phyloP scores from a whole-genome alignment of 2,329 filamentous ascomycete species.

The Microdochium paspali region DNA sequence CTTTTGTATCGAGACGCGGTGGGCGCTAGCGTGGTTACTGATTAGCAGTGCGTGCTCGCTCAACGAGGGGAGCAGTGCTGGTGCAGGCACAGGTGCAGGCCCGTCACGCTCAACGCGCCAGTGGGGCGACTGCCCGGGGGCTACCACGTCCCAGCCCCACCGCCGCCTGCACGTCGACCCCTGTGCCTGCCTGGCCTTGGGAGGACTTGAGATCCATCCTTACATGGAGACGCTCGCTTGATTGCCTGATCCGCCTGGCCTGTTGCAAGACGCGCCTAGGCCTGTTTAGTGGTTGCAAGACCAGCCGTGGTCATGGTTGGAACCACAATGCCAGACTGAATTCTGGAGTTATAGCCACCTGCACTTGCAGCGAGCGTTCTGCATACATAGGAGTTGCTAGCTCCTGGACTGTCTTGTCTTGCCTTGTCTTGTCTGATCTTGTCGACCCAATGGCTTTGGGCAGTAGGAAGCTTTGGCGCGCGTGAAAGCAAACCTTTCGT shows the following conservation, averaged over 20 bases:
- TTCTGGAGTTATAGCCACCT: too few relatives aligned
- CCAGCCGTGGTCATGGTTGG: too few relatives aligned
- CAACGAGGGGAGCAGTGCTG: not conserved
- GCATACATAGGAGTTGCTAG: too few relatives aligned
- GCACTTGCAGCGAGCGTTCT: too few relatives aligned
- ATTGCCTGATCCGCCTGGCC: not conserved
- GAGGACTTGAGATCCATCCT: too few relatives aligned
- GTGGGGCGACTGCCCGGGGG: not conserved
- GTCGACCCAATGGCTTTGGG: too few relatives aligned
- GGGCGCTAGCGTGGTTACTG: conserved; percentile 43
- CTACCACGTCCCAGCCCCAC: not conserved
- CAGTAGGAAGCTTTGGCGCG: too few relatives aligned
- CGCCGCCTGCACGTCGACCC: not conserved
- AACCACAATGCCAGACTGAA: too few relatives aligned
- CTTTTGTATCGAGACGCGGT: conserved; percentile 54
- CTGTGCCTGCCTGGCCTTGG: not conserved
- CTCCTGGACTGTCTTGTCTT: too few relatives aligned
- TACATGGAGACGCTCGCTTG: too few relatives aligned
- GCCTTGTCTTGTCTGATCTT: too few relatives aligned
- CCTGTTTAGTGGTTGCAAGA: not conserved
- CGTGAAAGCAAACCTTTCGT: too few relatives aligned
- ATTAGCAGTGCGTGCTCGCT: conserved; percentile 26
- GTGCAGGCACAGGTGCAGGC: not conserved
- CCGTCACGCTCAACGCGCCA: not conserved
- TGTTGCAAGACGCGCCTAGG: not conserved